phyloP scores from a whole-genome alignment of 495 filamentous ascomycete species.

The Penicillium antarcticum region DNA sequence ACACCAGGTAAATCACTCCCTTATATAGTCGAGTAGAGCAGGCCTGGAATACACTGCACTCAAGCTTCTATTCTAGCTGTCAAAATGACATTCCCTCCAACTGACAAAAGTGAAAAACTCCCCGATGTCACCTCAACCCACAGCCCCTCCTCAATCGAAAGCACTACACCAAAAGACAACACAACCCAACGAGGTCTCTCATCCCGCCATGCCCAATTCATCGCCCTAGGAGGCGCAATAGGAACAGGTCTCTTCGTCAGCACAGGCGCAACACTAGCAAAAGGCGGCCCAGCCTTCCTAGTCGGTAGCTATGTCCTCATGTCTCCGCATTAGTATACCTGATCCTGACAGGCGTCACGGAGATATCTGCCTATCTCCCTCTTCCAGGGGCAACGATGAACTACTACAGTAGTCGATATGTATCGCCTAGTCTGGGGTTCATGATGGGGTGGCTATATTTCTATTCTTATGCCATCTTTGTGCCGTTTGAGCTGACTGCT shows the following conservation, averaged over 20 bases:
- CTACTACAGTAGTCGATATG: conserved; percentile 47
- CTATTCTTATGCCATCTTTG: conserved; percentile 58
- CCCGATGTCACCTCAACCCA: no score
- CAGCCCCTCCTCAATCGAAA: no score
- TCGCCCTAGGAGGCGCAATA: conserved; percentile 60
- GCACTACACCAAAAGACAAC: no score
- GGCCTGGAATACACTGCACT: no score
- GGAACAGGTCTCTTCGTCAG: conserved; percentile 53
- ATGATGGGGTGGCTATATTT: conserved; percentile 53
- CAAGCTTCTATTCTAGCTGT: no score
- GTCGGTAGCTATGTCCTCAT: conserved; percentile 56
- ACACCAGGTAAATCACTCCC: no score
- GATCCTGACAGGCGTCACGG: conserved; percentile 52
- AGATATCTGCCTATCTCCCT: conserved; percentile 57
- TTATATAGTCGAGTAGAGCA: no score
- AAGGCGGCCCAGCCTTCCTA: conserved; percentile 55
- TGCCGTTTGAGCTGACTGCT: conserved; percentile 59
- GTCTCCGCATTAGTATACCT: conserved; percentile 50
- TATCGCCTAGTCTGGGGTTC: conserved; percentile 54
- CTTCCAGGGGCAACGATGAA: conserved; percentile 47
- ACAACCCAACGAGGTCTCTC: conserved; percentile 23
- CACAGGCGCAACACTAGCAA: conserved; percentile 50
- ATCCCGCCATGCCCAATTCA: conserved; percentile 57
- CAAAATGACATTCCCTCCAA: no score
- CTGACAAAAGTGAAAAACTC: no score